Conservation (phyloP, 805 yeast genomes). For the Suhomyces prunicola region DNA sequence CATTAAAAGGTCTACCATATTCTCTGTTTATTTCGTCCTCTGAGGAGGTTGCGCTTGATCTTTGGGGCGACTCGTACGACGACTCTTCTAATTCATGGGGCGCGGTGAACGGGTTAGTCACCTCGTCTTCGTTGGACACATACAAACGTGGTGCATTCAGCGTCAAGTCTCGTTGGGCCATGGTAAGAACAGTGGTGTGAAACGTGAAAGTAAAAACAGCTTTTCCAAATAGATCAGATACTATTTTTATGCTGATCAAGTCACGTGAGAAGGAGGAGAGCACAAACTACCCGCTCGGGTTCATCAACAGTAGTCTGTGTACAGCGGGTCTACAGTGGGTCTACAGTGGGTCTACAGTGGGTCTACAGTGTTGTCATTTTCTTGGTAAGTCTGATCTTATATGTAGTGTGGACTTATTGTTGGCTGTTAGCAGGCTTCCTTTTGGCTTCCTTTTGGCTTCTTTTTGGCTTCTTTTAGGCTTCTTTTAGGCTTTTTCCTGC, state of each 20-base stretch:
- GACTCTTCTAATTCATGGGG: slow-evolving; percentile 9
- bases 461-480: too few relatives aligned
- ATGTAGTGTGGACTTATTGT: too few relatives aligned
- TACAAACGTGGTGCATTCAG: slow-evolving; percentile 19
- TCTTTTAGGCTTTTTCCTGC: background rate
- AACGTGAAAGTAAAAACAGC: background rate
- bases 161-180: slow-evolving; percentile 33
- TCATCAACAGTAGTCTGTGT: too few relatives aligned
- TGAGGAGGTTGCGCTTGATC: slow-evolving; percentile 9
- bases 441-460: too few relatives aligned
- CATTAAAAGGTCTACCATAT: slow-evolving; percentile 37
- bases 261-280: background rate
- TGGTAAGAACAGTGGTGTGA: background rate
- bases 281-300: too few relatives aligned
- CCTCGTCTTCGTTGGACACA: slow-evolving; percentile 3
- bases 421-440: too few relatives aligned
- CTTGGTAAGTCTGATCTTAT: too few relatives aligned
- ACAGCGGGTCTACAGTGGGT: too few relatives aligned
- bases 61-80: slow-evolving; percentile 7
- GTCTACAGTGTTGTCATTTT: too few relatives aligned
- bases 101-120: slow-evolving; percentile 11
- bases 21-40: slow-evolving; percentile 18
- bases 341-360: too few relatives aligned
- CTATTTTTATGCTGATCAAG: background rate
- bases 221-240: background rate